These are phyloP conservation scores for Glutinoglossum americanum DNA, from an alignment of 495 filamentous ascomycete species.

Conservation along the genomic window DNA sequence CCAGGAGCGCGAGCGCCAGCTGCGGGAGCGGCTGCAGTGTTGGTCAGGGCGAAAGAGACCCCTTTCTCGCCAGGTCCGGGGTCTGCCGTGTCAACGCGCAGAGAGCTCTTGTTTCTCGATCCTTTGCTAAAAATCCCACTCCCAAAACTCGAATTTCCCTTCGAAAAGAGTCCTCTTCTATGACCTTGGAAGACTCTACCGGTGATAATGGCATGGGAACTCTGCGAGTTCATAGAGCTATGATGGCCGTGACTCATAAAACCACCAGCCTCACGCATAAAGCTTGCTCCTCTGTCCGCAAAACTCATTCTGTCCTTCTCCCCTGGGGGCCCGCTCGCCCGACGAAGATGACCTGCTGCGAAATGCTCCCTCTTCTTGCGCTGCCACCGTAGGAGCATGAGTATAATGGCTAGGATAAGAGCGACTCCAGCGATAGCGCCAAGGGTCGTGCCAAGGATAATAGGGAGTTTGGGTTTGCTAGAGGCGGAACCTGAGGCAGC, in stretches of 20 bases:
- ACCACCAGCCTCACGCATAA: conserved; percentile 27
- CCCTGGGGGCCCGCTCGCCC: conserved; percentile 22
- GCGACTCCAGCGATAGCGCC: conserved; percentile 55
- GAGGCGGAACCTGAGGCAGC: conserved; percentile 7
- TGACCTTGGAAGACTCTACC: not conserved
- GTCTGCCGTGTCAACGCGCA: conserved; percentile 1
- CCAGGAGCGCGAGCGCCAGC: conserved; percentile 5
- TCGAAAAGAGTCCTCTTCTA: conserved; percentile 16
- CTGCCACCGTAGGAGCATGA: conserved; percentile 45
- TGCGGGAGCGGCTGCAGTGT: conserved; percentile 5
- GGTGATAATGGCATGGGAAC: conserved; percentile 18
- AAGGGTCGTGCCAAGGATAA: conserved; percentile 58
- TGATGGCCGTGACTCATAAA: conserved; percentile 22
- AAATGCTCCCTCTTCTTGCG: conserved; percentile 20
- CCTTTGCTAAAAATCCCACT: conserved; percentile 1
- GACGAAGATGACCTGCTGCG: conserved; percentile 25
- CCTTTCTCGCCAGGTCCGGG: conserved; percentile 18
- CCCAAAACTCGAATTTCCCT: conserved; percentile 29
- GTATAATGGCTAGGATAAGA: conserved; percentile 40
- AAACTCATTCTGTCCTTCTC: conserved; percentile 42
- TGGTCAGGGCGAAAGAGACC: conserved; percentile 15
- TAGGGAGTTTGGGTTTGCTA: conserved; percentile 20
- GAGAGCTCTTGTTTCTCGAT: not conserved
- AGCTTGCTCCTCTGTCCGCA: conserved; percentile 38
- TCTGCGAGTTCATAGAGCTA: conserved; percentile 15